Evolutionary conservation across 2,329 filamentous ascomycete species (phyloP), one percentile per base, ranked within the genome.

Genomic region (Aspergillus sp.): DNA sequence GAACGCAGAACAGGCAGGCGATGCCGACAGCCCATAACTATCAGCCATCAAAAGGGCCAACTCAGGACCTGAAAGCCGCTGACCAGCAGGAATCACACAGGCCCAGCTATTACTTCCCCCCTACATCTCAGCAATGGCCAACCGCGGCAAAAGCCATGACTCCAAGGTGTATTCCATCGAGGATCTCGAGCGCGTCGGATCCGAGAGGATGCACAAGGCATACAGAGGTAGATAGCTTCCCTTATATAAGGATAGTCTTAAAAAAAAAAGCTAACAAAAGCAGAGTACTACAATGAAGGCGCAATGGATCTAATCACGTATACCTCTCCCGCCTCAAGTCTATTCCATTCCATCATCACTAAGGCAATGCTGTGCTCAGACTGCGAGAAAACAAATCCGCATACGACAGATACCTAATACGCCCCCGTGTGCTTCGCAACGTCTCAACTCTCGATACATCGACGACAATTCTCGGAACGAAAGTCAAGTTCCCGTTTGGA

Each of bases 251-350:
- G 23, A 21, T 50, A 8, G 14, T 19, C 14, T 6, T 25, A 3
- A 47, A 27, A 17, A 17, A 17, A 17, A 31, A 5, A 45, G 4
- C 27, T 52, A 46, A 56, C 14, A 8, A 55, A 47, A 15, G 14
- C 57, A 76, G 81, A 83, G 50, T 84, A 82, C 69, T 83, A 79
- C 68, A 83, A 84, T 64, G 81, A 79, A 56, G 82, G 82, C 4
- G 79, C 81, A 4, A 83, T 82, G 67, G 80, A 82, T 57, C 70
- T 81, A 35, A 67, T 78, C 39, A 82, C 79, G 70, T 74, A 61
- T 21, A 14, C 48, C 3, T 21, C 35, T 3, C 17, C 11, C 17
- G 9, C 6, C 15, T 9, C n/a, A 15, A 3, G 27, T n/a, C 6
- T 21, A 4, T 4, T 11, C 12, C 25, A 14, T 12, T 9, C 2